These are phyloP conservation scores for Heteromeles arbutifolia DNA, from an alignment of 306 rosid species.

Conservation along the genomic window DNA sequence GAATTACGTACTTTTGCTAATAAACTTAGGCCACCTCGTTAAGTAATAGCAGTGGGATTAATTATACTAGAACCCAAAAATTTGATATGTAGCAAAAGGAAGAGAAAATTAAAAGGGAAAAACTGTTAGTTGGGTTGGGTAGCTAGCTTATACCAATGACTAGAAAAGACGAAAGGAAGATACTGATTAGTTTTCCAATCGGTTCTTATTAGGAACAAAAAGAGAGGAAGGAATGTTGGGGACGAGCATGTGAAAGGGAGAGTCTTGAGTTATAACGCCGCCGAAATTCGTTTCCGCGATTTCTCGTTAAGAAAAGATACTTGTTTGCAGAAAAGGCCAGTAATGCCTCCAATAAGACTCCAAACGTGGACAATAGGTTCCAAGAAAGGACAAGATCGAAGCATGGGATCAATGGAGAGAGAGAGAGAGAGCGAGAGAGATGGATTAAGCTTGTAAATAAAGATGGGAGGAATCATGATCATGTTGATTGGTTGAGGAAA, in stretches of 20 bases:
- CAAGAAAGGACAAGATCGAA: conserved; percentile 62
- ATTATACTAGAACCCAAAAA: too few species aligned
- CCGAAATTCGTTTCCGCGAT: conserved; percentile 43
- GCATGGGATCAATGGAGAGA: conserved; percentile 57
- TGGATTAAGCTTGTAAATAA: conserved; percentile 31
- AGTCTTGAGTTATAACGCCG: conserved; percentile 45
- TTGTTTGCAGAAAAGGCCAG: conserved; percentile 15
- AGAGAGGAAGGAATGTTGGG: not conserved
- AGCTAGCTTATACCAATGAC: not conserved
- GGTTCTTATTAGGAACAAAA: not conserved
- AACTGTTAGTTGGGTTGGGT: not conserved
- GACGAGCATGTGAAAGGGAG: conserved; percentile 32
- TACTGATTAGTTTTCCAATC: not conserved
- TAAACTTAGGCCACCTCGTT: too few species aligned
- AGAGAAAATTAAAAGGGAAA: not conserved
- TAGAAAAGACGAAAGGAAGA: not conserved
- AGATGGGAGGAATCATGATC: conserved; percentile 38
- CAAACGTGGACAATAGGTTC: conserved; percentile 47
- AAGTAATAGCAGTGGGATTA: too few species aligned
- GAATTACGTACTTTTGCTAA: too few species aligned
- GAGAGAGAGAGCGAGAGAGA: conserved; percentile 11
- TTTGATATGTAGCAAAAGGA: too few species aligned
- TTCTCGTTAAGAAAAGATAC: conserved; percentile 32
- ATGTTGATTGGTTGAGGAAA: conserved; percentile 30
- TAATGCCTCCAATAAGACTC: conserved; percentile 16